phyloP scores from a whole-genome alignment of 208 protist species.

The Leishmania guyanensis region DNA sequence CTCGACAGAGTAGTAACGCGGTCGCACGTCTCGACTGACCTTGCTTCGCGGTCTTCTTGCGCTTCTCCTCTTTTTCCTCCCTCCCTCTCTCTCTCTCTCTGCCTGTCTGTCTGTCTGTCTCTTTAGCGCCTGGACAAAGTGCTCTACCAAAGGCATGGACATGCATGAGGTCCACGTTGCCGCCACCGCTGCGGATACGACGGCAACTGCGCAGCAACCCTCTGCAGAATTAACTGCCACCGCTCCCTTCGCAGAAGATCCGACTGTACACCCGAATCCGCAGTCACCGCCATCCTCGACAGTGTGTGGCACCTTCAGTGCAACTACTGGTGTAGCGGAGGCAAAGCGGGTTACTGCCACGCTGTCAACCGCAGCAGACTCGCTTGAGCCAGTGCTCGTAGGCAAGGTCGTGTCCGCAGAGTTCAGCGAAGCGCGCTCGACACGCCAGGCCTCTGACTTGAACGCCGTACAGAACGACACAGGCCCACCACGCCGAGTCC shows the following conservation, averaged over 20 bases:
- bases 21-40: background rate
- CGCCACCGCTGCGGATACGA: background rate
- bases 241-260: background rate
- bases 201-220: background rate
- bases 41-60: background rate
- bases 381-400: conserved; percentile 15
- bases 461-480: background rate
- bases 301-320: background rate
- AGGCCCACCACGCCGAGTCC: background rate
- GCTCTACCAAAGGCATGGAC: background rate
- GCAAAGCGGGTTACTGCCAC: background rate
- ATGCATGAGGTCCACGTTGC: conserved; percentile 6
- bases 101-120: background rate
- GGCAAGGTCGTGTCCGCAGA: conserved; percentile 19
- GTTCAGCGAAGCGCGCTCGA: background rate
- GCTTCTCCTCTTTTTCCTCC: background rate
- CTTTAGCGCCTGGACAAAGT: background rate
- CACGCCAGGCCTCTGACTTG: background rate
- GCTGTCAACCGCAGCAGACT: background rate
- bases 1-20: background rate
- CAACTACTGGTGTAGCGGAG: background rate
- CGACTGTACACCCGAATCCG: background rate
- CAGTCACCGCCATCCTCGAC: background rate
- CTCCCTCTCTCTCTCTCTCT: background rate
- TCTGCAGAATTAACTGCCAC: background rate